Evolutionary conservation across 805 yeast species (phyloP).

Genomic region (Jamesozyma hellenica): DNA sequence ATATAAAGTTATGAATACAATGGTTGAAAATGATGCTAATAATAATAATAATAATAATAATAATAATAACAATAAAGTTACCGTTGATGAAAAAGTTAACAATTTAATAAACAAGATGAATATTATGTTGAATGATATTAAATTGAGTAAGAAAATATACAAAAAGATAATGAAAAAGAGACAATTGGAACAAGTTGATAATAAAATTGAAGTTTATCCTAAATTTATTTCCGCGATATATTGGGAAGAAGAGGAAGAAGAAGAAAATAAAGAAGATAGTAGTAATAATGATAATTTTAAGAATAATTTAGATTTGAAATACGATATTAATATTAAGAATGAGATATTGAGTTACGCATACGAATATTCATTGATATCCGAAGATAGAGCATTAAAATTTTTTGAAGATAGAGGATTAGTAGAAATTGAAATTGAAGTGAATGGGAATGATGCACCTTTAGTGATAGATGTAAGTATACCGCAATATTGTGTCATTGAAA

Average conservation of each 20-base stretch:
- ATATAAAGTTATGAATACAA: neutral
- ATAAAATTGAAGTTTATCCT: conserved; percentile 35
- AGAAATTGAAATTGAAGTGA: conserved; percentile 46
- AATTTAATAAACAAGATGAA: conserved; percentile 48
- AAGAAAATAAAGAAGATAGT: neutral
- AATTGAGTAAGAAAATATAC: conserved; percentile 44
- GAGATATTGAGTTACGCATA: conserved; percentile 30
- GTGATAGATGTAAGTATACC: neutral
- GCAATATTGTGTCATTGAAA: conserved; percentile 7
- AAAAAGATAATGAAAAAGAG: conserved; percentile 23
- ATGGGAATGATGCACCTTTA: conserved; percentile 20
- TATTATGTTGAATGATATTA: conserved; percentile 73
- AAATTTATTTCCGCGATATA: conserved; percentile 64
- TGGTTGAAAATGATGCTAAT: neutral
- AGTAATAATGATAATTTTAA: neutral
- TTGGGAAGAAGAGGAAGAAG: conserved; percentile 47
- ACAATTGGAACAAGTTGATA: conserved; percentile 1
- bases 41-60: neutral
- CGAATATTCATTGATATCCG: conserved; percentile 36
- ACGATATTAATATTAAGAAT: neutral
- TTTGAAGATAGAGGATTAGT: conserved; percentile 55
- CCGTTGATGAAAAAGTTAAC: neutral
- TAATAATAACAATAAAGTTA: neutral
- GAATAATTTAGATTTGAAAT: neutral
- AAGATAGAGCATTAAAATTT: conserved; percentile 50